Conservation (phyloP, 352 stramenopile species). For the Plasmopara halstedii region DNA sequence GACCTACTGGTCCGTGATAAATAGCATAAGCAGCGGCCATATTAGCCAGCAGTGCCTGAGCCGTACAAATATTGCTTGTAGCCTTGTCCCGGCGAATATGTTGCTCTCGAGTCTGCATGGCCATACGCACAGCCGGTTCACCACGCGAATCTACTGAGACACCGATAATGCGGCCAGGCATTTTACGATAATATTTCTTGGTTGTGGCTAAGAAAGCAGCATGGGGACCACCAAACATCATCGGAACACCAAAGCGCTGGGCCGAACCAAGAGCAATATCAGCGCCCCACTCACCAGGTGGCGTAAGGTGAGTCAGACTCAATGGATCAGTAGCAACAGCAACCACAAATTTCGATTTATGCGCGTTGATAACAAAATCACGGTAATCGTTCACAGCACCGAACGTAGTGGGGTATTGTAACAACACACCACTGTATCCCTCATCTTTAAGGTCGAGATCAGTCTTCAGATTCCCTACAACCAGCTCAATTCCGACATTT, state of each 20-base stretch:
- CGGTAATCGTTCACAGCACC: slow-evolving; percentile 90
- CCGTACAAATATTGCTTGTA: slow-evolving; percentile 99
- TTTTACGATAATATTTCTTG: slow-evolving; percentile 94
- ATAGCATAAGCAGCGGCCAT: slow-evolving; percentile 98
- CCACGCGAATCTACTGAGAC: slow-evolving; percentile 95
- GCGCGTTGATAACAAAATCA: slow-evolving; percentile 82
- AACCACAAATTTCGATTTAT: slow-evolving; percentile 88
- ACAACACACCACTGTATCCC: slow-evolving; percentile 92
- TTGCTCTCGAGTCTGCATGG: slow-evolving; percentile 99
- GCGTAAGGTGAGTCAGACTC: slow-evolving; percentile 91
- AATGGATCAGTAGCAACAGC: slow-evolving; percentile 96
- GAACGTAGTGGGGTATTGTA: slow-evolving; percentile 99
- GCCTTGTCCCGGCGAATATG: slow-evolving; percentile 99
- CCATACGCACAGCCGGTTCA: slow-evolving; percentile 95
- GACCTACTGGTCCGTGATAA: slow-evolving; percentile 97
- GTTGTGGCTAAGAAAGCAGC: slow-evolving; percentile 96
- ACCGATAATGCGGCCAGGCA: slow-evolving; percentile 98
- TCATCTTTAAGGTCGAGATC: slow-evolving; percentile 82
- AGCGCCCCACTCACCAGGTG: slow-evolving; percentile 92
- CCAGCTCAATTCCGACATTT: slow-evolving; percentile 89
- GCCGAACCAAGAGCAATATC: slow-evolving; percentile 98
- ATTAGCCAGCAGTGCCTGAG: slow-evolving; percentile 97
- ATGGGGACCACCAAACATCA: slow-evolving; percentile 99
- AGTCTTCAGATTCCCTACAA: slow-evolving; percentile 77
- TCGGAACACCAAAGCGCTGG: slow-evolving; percentile 98